phyloP scores from a whole-genome alignment of 306 rosid species.

The Carpinus viminea region DNA sequence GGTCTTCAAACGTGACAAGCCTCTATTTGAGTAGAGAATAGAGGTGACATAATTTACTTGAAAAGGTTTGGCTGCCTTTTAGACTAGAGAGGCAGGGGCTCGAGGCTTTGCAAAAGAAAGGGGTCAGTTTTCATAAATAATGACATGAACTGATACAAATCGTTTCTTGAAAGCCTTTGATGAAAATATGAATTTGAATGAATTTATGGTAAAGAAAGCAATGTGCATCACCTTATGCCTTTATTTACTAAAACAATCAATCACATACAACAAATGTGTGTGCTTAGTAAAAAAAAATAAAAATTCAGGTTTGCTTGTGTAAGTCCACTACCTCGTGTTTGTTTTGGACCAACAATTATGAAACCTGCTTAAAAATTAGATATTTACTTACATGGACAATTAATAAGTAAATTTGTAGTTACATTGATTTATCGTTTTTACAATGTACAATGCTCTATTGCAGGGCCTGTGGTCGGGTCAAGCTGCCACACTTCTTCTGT shows the following conservation, averaged over 20 bases:
- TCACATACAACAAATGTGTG: not conserved
- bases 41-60: too few relatives aligned
- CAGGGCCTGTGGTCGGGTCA: conserved; percentile 60
- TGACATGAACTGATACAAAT: not conserved
- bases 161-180: not conserved
- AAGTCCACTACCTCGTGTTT: not conserved
- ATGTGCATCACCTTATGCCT: not conserved
- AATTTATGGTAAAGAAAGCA: not conserved
- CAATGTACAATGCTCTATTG: not conserved
- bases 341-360: not conserved
- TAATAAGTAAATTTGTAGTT: not conserved
- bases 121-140: not conserved
- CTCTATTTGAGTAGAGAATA: not conserved
- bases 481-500: conserved; percentile 64
- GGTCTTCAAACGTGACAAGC: not conserved
- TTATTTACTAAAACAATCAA: not conserved
- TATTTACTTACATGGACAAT: not conserved
- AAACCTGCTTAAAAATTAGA: not conserved
- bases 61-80: not conserved
- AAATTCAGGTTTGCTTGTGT: not conserved
- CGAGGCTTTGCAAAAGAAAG: conserved; percentile 2
- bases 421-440: not conserved
- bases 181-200: not conserved
- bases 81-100: not conserved
- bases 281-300: not conserved